phyloP scores from a whole-genome alignment of 2,329 filamentous ascomycete species.

The Paraphaeosphaeria minitans region DNA sequence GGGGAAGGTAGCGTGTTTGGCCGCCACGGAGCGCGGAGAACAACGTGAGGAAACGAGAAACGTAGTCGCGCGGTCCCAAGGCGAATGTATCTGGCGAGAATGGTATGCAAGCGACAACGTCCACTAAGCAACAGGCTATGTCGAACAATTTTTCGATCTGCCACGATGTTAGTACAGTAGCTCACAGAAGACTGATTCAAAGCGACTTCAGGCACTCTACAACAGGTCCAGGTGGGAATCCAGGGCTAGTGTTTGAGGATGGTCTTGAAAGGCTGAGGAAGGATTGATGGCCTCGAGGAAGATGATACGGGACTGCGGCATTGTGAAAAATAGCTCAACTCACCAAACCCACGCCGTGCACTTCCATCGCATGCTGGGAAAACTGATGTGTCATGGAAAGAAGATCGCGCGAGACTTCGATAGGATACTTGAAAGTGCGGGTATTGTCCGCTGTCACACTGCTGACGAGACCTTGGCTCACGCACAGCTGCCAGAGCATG shows the following conservation, averaged over 20 bases:
- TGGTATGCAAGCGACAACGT: constrained; percentile 69
- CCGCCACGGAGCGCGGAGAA: constrained; percentile 75
- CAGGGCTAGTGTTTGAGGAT: not conserved
- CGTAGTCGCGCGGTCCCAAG: constrained; percentile 68
- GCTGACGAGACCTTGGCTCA: constrained; percentile 68
- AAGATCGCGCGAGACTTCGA: constrained; percentile 66
- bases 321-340: constrained; percentile 40
- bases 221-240: constrained; percentile 4
- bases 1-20: constrained; percentile 75
- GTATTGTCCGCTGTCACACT: constrained; percentile 62
- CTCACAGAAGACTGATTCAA: not conserved
- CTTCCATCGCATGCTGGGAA: constrained; percentile 72
- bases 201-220: not conserved
- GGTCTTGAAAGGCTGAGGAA: not conserved
- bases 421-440: constrained; percentile 66
- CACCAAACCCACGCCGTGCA: constrained; percentile 75
- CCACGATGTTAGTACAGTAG: constrained; percentile 29
- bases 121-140: constrained; percentile 72
- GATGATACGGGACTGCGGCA: constrained; percentile 12
- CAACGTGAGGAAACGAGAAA: constrained; percentile 69
- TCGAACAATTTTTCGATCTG: constrained; percentile 82
- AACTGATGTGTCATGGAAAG: constrained; percentile 71
- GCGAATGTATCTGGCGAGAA: constrained; percentile 62
- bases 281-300: constrained; percentile 1
- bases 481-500: constrained; percentile 75